These are phyloP conservation scores for Talinum fruticosum DNA, from an alignment of 148 eudicot species.

Conservation along the genomic window DNA sequence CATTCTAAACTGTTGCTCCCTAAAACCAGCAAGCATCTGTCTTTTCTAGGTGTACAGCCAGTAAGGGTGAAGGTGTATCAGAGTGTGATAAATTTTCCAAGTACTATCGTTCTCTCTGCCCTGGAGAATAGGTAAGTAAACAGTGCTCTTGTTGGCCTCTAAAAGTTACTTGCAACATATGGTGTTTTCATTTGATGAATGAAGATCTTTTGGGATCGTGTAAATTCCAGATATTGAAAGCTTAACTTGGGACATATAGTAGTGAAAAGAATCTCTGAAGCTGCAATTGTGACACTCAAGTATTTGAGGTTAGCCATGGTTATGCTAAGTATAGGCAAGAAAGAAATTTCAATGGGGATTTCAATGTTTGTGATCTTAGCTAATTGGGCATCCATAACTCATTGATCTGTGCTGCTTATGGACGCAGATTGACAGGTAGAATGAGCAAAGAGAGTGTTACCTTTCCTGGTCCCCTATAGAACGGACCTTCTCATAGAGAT, in stretches of 20 bases:
- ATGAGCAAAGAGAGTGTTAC: slow-evolving; percentile 56
- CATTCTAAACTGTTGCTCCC: too few relatives aligned
- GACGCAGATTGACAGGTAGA: slow-evolving; percentile 52
- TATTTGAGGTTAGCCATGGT: too few relatives aligned
- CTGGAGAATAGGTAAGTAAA: slow-evolving; percentile 56
- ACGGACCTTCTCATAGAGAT: neutral
- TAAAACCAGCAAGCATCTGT: too few relatives aligned
- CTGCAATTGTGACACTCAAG: too few relatives aligned
- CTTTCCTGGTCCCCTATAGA: slow-evolving; percentile 50
- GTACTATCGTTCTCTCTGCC: slow-evolving; percentile 52
- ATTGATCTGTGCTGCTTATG: slow-evolving; percentile 6
- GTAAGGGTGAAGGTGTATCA: slow-evolving; percentile 55
- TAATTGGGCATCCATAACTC: too few relatives aligned
- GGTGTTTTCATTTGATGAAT: too few relatives aligned
- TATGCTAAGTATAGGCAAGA: too few relatives aligned
- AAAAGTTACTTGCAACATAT: too few relatives aligned
- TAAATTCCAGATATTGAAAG: neutral
- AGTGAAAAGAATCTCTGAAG: too few relatives aligned
- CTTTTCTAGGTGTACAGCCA: slow-evolving; percentile 40
- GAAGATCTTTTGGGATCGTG: too few relatives aligned
- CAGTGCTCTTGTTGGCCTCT: neutral
- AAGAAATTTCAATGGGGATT: too few relatives aligned
- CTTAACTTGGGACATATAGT: neutral
- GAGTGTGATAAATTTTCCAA: slow-evolving; percentile 59
- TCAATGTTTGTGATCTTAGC: too few relatives aligned